Conservation (phyloP, 306 rosid genomes). For the Hippophae rhamnoides region DNA sequence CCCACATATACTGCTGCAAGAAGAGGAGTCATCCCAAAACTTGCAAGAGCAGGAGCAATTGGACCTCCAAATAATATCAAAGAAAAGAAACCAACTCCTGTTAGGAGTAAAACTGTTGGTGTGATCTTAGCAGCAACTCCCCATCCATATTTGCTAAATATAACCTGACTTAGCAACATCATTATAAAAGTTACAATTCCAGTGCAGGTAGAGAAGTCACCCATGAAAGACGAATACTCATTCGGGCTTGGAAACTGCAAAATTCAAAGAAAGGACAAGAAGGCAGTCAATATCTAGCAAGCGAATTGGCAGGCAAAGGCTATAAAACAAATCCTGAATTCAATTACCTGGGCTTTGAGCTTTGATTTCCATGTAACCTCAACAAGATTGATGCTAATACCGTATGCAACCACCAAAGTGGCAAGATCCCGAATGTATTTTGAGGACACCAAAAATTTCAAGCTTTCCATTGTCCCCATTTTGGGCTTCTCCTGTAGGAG, state of each 20-base stretch:
- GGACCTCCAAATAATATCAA: constrained; percentile 70
- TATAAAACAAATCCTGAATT: constrained; percentile 5
- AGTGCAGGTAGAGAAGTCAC: constrained; percentile 91
- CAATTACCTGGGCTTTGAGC: constrained; percentile 88
- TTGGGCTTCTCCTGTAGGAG: constrained; percentile 69
- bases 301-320: constrained; percentile 3
- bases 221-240: constrained; percentile 90
- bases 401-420: constrained; percentile 93
- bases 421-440: constrained; percentile 87
- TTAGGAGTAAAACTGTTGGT: constrained; percentile 77
- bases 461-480: constrained; percentile 97
- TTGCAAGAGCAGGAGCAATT: constrained; percentile 52
- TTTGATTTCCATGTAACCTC: constrained; percentile 99
- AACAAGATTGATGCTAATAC: constrained; percentile 85
- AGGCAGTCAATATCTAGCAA: background rate
- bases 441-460: constrained; percentile 95
- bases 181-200: constrained; percentile 85
- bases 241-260: constrained; percentile 94
- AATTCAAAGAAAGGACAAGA: background rate
- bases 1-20: constrained; percentile 99
- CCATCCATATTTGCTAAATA: constrained; percentile 86
- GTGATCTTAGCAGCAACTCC: constrained; percentile 93
- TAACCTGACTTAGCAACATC: constrained; percentile 87
- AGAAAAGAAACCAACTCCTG: constrained; percentile 89
- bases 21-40: constrained; percentile 83